Base-by-base conservation (phyloP, 2,329 filamentous ascomycete species). In the Alternaria atra region DNA sequence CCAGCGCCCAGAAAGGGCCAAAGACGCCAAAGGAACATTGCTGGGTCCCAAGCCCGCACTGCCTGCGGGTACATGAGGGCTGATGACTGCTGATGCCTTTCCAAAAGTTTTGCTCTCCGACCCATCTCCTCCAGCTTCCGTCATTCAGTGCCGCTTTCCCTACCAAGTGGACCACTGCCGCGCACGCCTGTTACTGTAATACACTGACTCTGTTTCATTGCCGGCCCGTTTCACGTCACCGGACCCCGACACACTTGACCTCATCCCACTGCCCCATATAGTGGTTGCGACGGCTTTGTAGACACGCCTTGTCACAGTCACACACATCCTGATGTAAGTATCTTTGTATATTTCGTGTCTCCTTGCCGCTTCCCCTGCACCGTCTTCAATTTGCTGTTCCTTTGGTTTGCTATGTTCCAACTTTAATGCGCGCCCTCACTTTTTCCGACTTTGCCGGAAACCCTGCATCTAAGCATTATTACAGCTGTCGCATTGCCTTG, bases 1-100 rank as follows among this genome's bases (percentile, higher is more conserved):
- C 61, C 67, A 69, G 70, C 68, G 70, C 73, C 70, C 61, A 73
- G 69, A 73, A 70, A 66, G 62, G 66, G 47, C 70, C 66, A 64
- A 71, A 68, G 68, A 35, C 46, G 46, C 30, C 46, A 50, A 50
- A 50, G 46, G 32, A 68, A 58, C 68, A 67, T 66, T 69, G 64
- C 60, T 64, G 57, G 62, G 68, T 66, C 61, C 65, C 64, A 63
- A 61, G 65, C 35, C 58, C 66, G 46, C 63, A 55, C 52, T 52
- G 47, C 43, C 46, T 35, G 59, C 57, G 53, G 59, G 55, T 56
- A 58, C 55, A 75, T 72, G 62, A 72, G 65, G 66, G 65, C 58
- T 54, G 60, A 66, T 52, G 60, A 61, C 67, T 66, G 71, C 63
- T 58, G 58, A 43, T 58, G 61, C 48, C 53, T 66, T 67, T 70